These are phyloP conservation scores for Cantharellus cinnabarinus DNA, from an alignment of 768 basidiomycete genomes.

Conservation along the genomic window DNA sequence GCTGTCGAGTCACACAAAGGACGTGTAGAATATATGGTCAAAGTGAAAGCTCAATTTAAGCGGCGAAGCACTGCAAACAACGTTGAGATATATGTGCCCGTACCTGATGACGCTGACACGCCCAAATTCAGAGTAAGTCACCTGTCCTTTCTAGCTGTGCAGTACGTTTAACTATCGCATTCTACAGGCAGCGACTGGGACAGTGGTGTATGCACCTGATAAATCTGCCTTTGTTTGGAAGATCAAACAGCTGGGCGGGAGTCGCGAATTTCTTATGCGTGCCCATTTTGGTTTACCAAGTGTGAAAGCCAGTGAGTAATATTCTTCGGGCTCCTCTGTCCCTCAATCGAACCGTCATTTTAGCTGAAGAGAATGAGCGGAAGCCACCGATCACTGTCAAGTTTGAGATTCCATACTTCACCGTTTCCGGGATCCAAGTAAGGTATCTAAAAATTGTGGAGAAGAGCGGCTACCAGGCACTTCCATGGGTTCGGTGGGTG, in stretches of 20 bases:
- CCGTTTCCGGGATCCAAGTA: slow-evolving; percentile 92
- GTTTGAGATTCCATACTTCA: slow-evolving; percentile 98
- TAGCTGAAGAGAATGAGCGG: slow-evolving; percentile 64
- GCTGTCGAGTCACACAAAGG: slow-evolving; percentile 87
- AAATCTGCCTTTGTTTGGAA: slow-evolving; percentile 99
- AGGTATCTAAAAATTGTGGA: slow-evolving; percentile 97
- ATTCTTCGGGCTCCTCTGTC: slow-evolving; percentile 4
- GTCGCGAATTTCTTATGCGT: slow-evolving; percentile 91
- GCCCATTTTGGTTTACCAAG: slow-evolving; percentile 94
- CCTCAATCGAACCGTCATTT: background rate
- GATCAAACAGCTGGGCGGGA: slow-evolving; percentile 93
- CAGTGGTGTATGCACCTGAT: slow-evolving; percentile 92
- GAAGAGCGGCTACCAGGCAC: slow-evolving; percentile 90
- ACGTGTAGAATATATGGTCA: slow-evolving; percentile 11
- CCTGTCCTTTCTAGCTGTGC: background rate
- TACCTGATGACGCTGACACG: slow-evolving; percentile 94
- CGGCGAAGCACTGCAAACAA: slow-evolving; percentile 91
- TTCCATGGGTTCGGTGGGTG: slow-evolving; percentile 88
- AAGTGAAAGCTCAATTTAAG: slow-evolving; percentile 86
- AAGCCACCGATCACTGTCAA: slow-evolving; percentile 91
- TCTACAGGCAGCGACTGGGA: slow-evolving; percentile 77
- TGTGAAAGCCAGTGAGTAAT: slow-evolving; percentile 58
- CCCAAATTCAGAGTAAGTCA: slow-evolving; percentile 78
- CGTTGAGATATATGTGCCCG: slow-evolving; percentile 96
- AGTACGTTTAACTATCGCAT: background rate